Percentiles rank a stretch among this genome's conserved stretches.
Conservation (phyloP, 1,284 basidiomycete genomes). For the Naganishia sp. region DNA sequence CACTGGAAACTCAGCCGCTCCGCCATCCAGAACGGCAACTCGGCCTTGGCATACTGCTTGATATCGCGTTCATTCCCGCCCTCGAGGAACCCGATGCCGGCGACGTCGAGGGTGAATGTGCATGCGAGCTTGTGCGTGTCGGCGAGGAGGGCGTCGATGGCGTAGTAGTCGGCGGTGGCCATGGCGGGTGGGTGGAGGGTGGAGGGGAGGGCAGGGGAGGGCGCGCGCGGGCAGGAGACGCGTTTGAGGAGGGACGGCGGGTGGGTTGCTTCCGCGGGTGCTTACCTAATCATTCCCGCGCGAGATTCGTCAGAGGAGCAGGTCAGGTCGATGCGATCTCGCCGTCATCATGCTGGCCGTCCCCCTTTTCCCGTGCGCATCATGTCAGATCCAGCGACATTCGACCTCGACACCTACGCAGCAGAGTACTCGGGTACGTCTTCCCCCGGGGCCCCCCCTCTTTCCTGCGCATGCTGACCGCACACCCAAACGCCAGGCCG, state of each 20-base stretch:
- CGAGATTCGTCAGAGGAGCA: not conserved
- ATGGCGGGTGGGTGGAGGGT: constrained; percentile 51
- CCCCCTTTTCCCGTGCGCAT: not conserved
- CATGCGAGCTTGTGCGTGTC: constrained; percentile 92
- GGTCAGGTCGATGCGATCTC: not conserved
- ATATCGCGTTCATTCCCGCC: constrained; percentile 80
- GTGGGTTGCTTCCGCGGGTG: constrained; percentile 6
- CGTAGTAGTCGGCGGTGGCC: constrained; percentile 85
- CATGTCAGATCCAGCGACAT: constrained; percentile 5
- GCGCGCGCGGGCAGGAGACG: not conserved
- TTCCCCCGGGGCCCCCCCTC: not conserved
- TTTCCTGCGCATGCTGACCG: not conserved
- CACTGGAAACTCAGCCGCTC: constrained; percentile 79
- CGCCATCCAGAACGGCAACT: constrained; percentile 82
- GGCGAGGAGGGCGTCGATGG: constrained; percentile 79
- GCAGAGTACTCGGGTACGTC: constrained; percentile 28
- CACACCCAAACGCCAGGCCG: constrained; percentile 7
- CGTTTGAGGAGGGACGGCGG: not conserved
- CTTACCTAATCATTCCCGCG: not conserved
- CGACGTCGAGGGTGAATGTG: constrained; percentile 80
- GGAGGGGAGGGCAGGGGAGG: not conserved
- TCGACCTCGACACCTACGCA: constrained; percentile 28
- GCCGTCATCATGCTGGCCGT: not conserved
- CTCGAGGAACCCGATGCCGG: constrained; percentile 80
- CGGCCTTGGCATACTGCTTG: constrained; percentile 67